Evolutionary conservation across 108 stramenopile species (phyloP).

Genomic region (Stephanodiscus triporus): DNA sequence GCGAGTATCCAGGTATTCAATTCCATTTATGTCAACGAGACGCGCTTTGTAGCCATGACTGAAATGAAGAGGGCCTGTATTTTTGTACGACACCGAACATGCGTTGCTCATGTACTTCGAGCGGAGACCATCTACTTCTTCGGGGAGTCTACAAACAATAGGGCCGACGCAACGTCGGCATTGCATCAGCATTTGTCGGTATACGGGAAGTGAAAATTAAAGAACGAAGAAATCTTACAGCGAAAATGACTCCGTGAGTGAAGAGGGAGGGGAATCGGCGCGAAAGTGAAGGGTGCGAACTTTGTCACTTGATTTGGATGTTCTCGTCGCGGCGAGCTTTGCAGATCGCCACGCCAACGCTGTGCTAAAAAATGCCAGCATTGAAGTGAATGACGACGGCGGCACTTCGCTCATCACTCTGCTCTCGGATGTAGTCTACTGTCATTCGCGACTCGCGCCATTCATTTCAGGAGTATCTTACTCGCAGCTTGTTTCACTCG

Average conservation of each 20-base stretch:
- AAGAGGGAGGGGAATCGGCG: constrained; percentile 7
- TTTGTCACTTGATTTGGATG: neutral
- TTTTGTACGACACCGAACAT: constrained; percentile 77
- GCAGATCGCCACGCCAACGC: neutral
- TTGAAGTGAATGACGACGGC: neutral
- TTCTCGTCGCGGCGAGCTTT: neutral
- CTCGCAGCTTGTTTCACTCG: no score
- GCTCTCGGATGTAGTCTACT: neutral
- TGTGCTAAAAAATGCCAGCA: constrained; percentile 7
- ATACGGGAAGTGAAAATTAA: neutral
- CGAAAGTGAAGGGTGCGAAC: neutral
- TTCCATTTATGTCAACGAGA: constrained; percentile 69
- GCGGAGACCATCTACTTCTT: constrained; percentile 59
- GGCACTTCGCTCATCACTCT: neutral
- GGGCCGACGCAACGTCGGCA: neutral
- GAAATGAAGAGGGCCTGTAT: constrained; percentile 67
- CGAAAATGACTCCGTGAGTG: constrained; percentile 5
- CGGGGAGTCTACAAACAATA: constrained; percentile 27
- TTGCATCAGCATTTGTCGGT: neutral
- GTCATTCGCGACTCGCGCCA: neutral
- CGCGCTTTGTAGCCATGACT: constrained; percentile 55
- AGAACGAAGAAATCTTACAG: constrained; percentile 1
- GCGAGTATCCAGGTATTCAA: constrained; percentile 81
- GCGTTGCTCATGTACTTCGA: constrained; percentile 58
- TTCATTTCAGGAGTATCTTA: neutral